Base-by-base conservation (phyloP, 2,329 filamentous ascomycete species). In the Nigrospora oryzae region DNA sequence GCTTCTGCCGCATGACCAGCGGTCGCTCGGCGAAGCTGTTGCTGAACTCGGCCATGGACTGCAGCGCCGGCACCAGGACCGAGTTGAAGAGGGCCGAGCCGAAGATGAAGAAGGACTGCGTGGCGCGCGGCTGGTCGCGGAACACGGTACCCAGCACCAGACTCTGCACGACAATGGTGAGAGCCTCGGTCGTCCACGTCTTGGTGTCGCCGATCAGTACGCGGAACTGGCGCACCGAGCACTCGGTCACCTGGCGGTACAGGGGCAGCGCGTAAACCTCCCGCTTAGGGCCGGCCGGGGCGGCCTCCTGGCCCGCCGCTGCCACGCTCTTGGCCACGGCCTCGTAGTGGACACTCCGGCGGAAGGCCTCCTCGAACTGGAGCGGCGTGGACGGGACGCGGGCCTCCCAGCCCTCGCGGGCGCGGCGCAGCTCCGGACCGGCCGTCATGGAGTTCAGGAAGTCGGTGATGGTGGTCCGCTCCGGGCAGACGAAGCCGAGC, bases 401-500 rank as follows among this genome's bases (percentile, higher is more conserved):
- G 44, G 14, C 15, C 13, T 31, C 13, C n/a, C 36, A 39, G 15
- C 42, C 46, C 61, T 57, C 48, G 5, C 43, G 43, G 1, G 78
- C 72, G 51, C 68, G 76, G 1, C 78, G 5, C n/a, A n/a, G n/a
- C 60, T 58, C 1, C 70, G 73, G 52, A 70, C 51, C 48, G 7
- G 40, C 74, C 1, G 77, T 79, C 36, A 81, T 65, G 4, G 71
- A 73, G 5, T 74, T 81, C 3, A 81, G 59, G 53, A 81, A 82
- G 50, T 82, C 77, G 1, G 68, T 72, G 1, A 72, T 74, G 1
- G 76, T 79, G 49, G 81, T 76, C 15, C 77, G 67, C 7, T 67
- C 59, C 1, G 75, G 74, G 52, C 77, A 82, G 31, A 69, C 59
- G 63, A 73, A 84, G 35, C 81, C 81, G 61, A 81, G 71, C 11